Percentiles rank a stretch among this genome's conserved stretches.
These are phyloP conservation scores for Nicotiana sylvestris DNA, from an alignment of 257 asterid species.

Conservation along the genomic window DNA sequence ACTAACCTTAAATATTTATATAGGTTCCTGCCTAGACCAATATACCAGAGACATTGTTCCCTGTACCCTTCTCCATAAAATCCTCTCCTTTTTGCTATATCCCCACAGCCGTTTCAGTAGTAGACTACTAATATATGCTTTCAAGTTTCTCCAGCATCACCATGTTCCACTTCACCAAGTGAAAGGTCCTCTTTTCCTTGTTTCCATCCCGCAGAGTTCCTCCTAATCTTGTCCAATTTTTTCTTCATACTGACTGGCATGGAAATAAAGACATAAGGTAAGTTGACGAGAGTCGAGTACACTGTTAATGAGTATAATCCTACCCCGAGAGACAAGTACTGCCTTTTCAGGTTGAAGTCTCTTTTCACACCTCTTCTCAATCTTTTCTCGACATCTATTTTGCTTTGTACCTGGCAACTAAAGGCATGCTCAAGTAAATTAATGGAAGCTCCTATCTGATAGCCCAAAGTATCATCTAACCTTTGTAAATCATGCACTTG, in stretches of 20 bases:
- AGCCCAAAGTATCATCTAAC: not conserved
- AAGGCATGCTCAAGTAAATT: not conserved
- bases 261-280: not conserved
- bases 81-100: too few relatives aligned
- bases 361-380: not conserved
- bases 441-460: not conserved
- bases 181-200: not conserved
- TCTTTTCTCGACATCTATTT: not conserved
- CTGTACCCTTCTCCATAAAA: not conserved
- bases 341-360: not conserved
- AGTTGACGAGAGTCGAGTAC: not conserved
- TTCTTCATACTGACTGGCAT: not conserved
- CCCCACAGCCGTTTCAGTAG: not conserved
- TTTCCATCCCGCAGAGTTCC: not conserved
- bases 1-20: not conserved
- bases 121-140: not conserved
- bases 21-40: not conserved
- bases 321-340: not conserved
- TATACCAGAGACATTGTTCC: not conserved
- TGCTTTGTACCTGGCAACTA: not conserved
- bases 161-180: not conserved
- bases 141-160: not conserved
- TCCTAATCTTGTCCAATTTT: not conserved
- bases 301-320: not conserved
- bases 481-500: slow-evolving; percentile 1